Evolutionary conservation across 306 rosid genomes (phyloP).

Genomic region (Carpinus fangiana): DNA sequence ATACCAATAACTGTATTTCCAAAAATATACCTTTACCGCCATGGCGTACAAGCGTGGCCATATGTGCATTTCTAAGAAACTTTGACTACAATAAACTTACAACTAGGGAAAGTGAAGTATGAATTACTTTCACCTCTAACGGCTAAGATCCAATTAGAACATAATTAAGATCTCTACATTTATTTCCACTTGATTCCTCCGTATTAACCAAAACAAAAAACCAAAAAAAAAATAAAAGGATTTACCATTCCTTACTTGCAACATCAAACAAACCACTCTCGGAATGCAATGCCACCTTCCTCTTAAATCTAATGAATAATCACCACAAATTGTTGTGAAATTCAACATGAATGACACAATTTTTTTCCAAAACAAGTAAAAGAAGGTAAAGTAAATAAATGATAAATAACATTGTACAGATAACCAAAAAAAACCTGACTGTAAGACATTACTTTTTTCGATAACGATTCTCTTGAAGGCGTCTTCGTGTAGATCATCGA

Average conservation of each 20-base stretch:
- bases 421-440: not conserved
- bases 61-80: not conserved
- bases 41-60: not conserved
- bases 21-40: not conserved
- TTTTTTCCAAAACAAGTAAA: not conserved
- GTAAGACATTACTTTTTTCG: slow-evolving; percentile 54
- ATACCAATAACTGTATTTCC: not conserved
- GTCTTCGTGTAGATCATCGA: slow-evolving; percentile 89
- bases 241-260: not conserved
- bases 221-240: not conserved
- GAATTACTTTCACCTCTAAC: not conserved
- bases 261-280: not conserved
- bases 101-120: not conserved
- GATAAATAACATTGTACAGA: not conserved
- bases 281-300: not conserved
- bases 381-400: not conserved
- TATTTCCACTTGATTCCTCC: slow-evolving; percentile 12
- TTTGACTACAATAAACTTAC: not conserved
- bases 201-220: slow-evolving; percentile 4
- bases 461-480: slow-evolving; percentile 75
- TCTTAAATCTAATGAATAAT: not conserved
- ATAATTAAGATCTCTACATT: not conserved
- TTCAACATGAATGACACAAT: not conserved
- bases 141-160: not conserved
- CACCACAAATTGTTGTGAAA: not conserved